These are phyloP conservation scores for Trametes punicea DNA, from an alignment of 768 basidiomycete genomes.

Conservation along the genomic window DNA sequence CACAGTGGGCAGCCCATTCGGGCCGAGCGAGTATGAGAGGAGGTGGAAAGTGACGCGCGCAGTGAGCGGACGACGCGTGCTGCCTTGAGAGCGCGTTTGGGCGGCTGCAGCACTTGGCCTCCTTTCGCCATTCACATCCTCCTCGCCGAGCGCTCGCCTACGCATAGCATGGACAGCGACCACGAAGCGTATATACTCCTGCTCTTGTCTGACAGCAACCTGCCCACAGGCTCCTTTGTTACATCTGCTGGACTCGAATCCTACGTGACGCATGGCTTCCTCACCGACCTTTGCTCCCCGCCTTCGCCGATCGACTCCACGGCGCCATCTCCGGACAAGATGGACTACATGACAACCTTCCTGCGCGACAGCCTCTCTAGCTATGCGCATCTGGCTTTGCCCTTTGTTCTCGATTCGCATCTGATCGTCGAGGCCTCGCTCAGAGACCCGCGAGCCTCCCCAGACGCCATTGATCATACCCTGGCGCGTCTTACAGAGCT, in stretches of 20 bases:
- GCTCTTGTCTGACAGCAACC: constrained; percentile 85
- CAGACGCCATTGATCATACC: neutral
- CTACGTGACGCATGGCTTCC: constrained; percentile 81
- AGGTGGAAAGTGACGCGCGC: constrained; percentile 15
- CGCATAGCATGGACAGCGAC: constrained; percentile 32
- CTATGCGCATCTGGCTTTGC: constrained; percentile 72
- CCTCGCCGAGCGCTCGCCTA: neutral
- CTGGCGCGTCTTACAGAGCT: constrained; percentile 43
- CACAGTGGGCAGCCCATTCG: constrained; percentile 5
- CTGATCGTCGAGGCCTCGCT: constrained; percentile 29
- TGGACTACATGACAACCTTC: constrained; percentile 51
- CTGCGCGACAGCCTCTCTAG: constrained; percentile 69
- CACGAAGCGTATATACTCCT: constrained; percentile 70
- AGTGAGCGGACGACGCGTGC: constrained; percentile 9
- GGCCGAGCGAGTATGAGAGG: neutral
- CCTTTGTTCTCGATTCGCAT: constrained; percentile 79
- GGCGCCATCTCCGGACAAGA: constrained; percentile 29
- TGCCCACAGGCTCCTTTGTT: constrained; percentile 96
- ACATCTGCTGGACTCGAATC: constrained; percentile 93
- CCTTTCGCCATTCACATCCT: constrained; percentile 5
- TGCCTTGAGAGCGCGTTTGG: constrained; percentile 16
- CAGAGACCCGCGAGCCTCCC: neutral
- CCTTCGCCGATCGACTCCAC: neutral
- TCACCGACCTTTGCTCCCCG: constrained; percentile 26
- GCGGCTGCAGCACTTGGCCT: constrained; percentile 3